These are phyloP conservation scores for Hyphopichia pseudoburtonii DNA, from an alignment of 1,139 yeast genomes.

Conservation along the genomic window DNA sequence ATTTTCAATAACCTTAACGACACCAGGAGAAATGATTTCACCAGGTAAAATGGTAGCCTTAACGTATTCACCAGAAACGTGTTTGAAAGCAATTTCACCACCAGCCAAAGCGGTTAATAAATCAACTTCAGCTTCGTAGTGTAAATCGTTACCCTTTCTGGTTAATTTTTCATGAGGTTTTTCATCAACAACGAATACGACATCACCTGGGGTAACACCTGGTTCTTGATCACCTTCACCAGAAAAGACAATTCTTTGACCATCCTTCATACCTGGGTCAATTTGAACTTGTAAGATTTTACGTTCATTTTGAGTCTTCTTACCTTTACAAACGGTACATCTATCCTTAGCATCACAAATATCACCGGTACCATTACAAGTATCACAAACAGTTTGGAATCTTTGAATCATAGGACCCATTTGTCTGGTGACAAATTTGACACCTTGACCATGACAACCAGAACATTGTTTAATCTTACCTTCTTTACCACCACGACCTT, in stretches of 20 bases:
- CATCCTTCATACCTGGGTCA: slow-evolving; percentile 97
- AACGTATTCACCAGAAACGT: slow-evolving; percentile 83
- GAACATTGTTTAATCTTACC: slow-evolving; percentile 88
- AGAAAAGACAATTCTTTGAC: slow-evolving; percentile 84
- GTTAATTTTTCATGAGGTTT: slow-evolving; percentile 77
- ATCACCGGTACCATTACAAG: slow-evolving; percentile 91
- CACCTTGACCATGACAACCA: slow-evolving; percentile 87
- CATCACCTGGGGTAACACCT: slow-evolving; percentile 94
- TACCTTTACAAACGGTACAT: slow-evolving; percentile 86
- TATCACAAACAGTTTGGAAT: slow-evolving; percentile 93
- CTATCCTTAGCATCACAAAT: slow-evolving; percentile 84
- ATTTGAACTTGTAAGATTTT: slow-evolving; percentile 92
- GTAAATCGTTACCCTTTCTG: slow-evolving; percentile 89
- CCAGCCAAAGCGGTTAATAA: slow-evolving; percentile 95
- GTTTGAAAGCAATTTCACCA: slow-evolving; percentile 85
- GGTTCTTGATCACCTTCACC: slow-evolving; percentile 99
- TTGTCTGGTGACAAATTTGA: slow-evolving; percentile 90
- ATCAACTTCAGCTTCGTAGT: slow-evolving; percentile 84
- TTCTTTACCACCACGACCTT: slow-evolving; percentile 95
- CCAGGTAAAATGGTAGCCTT: slow-evolving; percentile 86
- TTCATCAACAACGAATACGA: slow-evolving; percentile 86
- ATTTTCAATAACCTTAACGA: slow-evolving; percentile 77
- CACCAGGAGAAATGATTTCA: slow-evolving; percentile 87
- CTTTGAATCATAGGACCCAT: slow-evolving; percentile 99
- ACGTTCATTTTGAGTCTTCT: slow-evolving; percentile 84